Base-by-base conservation (phyloP, 108 stramenopile species). In the Stephanodiscus triporus region DNA sequence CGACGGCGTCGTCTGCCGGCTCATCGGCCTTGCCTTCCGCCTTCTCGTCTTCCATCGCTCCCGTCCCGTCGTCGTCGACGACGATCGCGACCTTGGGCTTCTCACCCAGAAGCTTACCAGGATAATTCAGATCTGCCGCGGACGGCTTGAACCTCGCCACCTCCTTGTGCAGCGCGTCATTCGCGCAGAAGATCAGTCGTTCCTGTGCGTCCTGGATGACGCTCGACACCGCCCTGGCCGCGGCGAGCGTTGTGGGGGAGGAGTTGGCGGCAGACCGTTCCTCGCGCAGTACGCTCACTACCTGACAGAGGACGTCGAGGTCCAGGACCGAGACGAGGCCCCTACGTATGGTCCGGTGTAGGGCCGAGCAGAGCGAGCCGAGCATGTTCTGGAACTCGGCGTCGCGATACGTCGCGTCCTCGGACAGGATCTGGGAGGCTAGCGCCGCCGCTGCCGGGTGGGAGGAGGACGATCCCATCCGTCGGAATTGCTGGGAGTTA, bases 141-240 rank as follows among this genome's bases (percentile, higher is more conserved):
- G 89, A 88, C 1, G 94, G 83, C 78, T 91, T 92, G 74, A 95
- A 95, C 23, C 94, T 80, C 58, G 85, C 84, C 14, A 95, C 94
- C 81, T 92, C 89, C 75, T 88, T 93, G 34, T 72, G 80, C 76
- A 96, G 56, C 2, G 87, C 74, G 42, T 68, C 71, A 70, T 90
- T 92, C 38, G 91, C 92, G 80, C 92, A 93, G 68, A 91, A 96
- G 56, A 96, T 93, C 6, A 93, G 78, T 29, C 95, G 89, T 70
- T 96, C 95, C 70, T 96, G 95, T 0, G 95, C 91, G 87, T 96
- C 95, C 64, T 86, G 88, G 69, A 92, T 90, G 38, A 96, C 89
- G 27, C 81, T 81, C 29, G 87, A 85, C 54, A 96, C 77, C n/a
- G 89, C 86, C 34, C 88, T 69, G n/a, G 95, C 92, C 16, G 89